Conservation (phyloP, 352 stramenopile genomes). For the Phytophthora sansomeana region DNA sequence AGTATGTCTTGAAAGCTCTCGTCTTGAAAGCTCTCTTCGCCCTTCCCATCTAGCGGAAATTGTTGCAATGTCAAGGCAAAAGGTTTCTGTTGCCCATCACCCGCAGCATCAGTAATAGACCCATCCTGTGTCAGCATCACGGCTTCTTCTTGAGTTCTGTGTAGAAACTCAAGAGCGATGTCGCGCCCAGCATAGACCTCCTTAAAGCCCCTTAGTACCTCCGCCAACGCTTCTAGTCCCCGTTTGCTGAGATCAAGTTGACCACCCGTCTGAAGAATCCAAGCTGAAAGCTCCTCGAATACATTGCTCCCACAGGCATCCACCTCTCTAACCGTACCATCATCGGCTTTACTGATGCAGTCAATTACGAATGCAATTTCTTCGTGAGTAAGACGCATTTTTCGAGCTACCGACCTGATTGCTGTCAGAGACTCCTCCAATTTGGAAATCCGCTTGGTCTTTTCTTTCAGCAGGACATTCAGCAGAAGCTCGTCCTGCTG, state of each 20-base stretch:
- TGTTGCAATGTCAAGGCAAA: slow-evolving; percentile 26
- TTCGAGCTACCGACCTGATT: slow-evolving; percentile 51
- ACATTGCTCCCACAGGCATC: slow-evolving; percentile 16
- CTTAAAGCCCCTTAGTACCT: slow-evolving; percentile 37
- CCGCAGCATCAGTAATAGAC: slow-evolving; percentile 15
- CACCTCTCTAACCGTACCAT: background rate
- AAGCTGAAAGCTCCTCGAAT: slow-evolving; percentile 37
- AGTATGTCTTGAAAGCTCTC: too few relatives aligned
- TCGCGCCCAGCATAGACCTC: slow-evolving; percentile 47
- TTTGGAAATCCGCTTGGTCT: slow-evolving; percentile 62
- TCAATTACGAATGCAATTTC: slow-evolving; percentile 54
- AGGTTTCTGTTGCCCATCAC: slow-evolving; percentile 14
- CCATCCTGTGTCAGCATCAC: slow-evolving; percentile 43
- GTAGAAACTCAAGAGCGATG: slow-evolving; percentile 35
- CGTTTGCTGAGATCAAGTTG: slow-evolving; percentile 53
- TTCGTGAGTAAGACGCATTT: slow-evolving; percentile 54
- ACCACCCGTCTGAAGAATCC: slow-evolving; percentile 56
- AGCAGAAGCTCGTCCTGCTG: slow-evolving; percentile 54
- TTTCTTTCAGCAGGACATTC: slow-evolving; percentile 64
- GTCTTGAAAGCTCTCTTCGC: slow-evolving; percentile 33
- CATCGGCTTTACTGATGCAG: slow-evolving; percentile 6
- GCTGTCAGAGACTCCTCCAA: slow-evolving; percentile 52
- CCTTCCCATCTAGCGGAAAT: slow-evolving; percentile 6
- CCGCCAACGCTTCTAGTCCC: slow-evolving; percentile 40
- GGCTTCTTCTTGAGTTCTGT: slow-evolving; percentile 59